Evolutionary conservation across 2,329 filamentous ascomycete genomes (phyloP).

Genomic region (Didymella exigua): DNA sequence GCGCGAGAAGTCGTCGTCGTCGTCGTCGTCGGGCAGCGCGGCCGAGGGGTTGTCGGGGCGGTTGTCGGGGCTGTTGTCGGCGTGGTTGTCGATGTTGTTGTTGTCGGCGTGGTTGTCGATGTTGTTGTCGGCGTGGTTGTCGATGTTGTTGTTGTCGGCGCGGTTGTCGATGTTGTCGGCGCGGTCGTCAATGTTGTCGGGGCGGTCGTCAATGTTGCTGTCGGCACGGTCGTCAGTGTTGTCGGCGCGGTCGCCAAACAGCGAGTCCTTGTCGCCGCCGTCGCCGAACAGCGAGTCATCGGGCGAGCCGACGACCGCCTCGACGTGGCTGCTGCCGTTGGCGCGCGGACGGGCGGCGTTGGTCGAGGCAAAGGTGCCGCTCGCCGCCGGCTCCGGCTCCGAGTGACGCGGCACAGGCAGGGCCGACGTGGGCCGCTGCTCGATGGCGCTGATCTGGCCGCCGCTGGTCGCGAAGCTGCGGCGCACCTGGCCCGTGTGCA

Average conservation of each 20-base stretch:
- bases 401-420: conserved; percentile 77
- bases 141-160: too few relatives aligned
- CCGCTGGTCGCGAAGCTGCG: conserved; percentile 78
- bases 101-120: too few relatives aligned
- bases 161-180: too few relatives aligned
- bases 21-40: conserved; percentile 65
- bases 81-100: too few relatives aligned
- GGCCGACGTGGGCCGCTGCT: conserved; percentile 78
- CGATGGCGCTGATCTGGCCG: conserved; percentile 85
- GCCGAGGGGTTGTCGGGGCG: conserved; percentile 45
- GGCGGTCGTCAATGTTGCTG: too few relatives aligned
- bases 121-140: too few relatives aligned
- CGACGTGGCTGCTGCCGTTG: conserved; percentile 25
- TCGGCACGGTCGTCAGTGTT: too few relatives aligned
- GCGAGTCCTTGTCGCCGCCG: conserved; percentile 66
- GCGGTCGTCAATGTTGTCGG: too few relatives aligned
- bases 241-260: conserved; percentile 82
- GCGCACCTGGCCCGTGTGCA: conserved; percentile 80
- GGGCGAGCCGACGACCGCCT: conserved; percentile 67
- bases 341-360: conserved; percentile 63
- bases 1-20: conserved; percentile 72
- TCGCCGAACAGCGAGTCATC: conserved; percentile 90
- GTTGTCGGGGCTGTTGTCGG: too few relatives aligned
- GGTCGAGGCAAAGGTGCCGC: conserved; percentile 77
- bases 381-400: conserved; percentile 58